Conservation (phyloP, 176 grass and related monocot species). For the Rhipidocladum racemiflorum region DNA sequence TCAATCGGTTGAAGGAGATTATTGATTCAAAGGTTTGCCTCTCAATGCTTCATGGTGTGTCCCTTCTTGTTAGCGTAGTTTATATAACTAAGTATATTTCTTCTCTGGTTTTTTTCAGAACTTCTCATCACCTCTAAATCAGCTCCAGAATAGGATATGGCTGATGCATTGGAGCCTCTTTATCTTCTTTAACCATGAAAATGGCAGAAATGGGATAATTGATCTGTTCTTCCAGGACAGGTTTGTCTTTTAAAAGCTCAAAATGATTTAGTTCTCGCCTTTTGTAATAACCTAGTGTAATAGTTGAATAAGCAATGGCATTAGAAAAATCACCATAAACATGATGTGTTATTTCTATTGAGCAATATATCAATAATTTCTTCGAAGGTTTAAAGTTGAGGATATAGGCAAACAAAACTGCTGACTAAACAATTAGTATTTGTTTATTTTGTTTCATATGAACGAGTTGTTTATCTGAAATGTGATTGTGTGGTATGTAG, state of each 20-base stretch:
- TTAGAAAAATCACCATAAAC: no score
- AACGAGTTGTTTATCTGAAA: neutral
- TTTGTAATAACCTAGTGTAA: no score
- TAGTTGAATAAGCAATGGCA: no score
- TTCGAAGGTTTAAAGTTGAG: neutral
- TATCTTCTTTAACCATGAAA: slow-evolving; percentile 94
- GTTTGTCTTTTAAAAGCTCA: slow-evolving; percentile 8
- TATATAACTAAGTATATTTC: no score
- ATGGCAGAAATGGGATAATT: slow-evolving; percentile 82
- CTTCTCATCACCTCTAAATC: slow-evolving; percentile 72
- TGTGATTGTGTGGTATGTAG: neutral
- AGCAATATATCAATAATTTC: neutral
- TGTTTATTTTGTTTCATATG: neutral
- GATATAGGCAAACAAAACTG: neutral
- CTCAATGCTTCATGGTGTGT: neutral
- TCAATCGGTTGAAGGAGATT: slow-evolving; percentile 90
- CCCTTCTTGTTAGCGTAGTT: neutral
- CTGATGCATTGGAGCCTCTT: slow-evolving; percentile 97
- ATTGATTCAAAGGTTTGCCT: slow-evolving; percentile 82
- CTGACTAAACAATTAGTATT: neutral
- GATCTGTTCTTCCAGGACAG: slow-evolving; percentile 97
- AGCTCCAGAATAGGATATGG: slow-evolving; percentile 97
- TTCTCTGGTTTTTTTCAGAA: neutral
- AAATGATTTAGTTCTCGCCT: no score
- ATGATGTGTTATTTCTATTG: neutral